Base-by-base conservation (phyloP, 2,329 filamentous ascomycete genomes). In the Ambrosiella beaveri region DNA sequence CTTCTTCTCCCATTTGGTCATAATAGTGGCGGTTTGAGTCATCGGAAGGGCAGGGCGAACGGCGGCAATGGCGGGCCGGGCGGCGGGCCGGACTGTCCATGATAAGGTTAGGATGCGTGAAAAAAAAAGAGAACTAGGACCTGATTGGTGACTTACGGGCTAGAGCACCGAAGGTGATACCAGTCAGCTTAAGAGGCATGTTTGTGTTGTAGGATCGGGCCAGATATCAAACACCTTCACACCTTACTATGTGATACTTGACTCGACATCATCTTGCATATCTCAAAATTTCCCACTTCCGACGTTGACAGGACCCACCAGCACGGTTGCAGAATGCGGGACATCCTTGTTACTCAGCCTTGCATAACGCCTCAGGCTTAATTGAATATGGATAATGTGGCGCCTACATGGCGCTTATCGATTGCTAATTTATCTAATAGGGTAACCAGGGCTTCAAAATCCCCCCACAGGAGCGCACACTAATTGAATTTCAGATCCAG, bases 161-260 rank as follows among this genome's bases (percentile, higher is more conserved):
- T 59, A 84, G 69, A 37, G 73, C 74, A 68, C 77, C 77, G 57
- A 84, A 71, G 68, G 78, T 75, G 60, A 81, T 74, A 66, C 75
- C 68, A 64, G 77, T 71, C 75, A 86, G 72, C 74, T 81, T 81
- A 59, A 81, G 83, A 66, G 83, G 78, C 84, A 88, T 88, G 64
- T 64, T 74, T 71, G 45, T 35, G 57, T 15, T 50, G 49, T 27
- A 38, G 35, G 50, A 45, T 17, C 41, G 35, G 15, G 37, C 40
- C 17, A 27, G 15, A 37, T 53, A 54, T 11, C 36, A 38, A 47
- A 17, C 40, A 52, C 41, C 57, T 50, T 59, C 47, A 13, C 57
- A 51, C 41, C 44, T 55, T 9, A 54, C 41, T 40, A 17, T 50
- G 40, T 52, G 37, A 61, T 57, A 56, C 45, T 27, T 41, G 44